These are phyloP conservation scores for Capronia coronata DNA, from an alignment of 2,329 filamentous ascomycete genomes.

Conservation along the genomic window DNA sequence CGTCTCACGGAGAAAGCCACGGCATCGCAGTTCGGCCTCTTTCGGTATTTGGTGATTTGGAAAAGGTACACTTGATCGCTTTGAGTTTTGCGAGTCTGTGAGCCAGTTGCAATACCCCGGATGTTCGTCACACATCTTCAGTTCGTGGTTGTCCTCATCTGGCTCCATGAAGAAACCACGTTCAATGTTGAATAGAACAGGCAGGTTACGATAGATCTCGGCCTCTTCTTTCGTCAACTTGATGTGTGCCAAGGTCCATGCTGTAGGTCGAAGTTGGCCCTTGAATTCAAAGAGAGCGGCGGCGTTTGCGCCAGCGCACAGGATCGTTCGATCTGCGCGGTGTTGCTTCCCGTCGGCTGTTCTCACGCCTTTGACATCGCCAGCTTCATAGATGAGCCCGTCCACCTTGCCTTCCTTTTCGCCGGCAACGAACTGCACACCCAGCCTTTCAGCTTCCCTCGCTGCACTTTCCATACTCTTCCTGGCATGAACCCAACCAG, in stretches of 20 bases:
- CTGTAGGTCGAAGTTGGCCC: constrained; percentile 41
- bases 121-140: constrained; percentile 47
- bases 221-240: constrained; percentile 39
- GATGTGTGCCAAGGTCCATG: constrained; percentile 45
- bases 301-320: constrained; percentile 41
- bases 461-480: constrained; percentile 45
- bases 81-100: constrained; percentile 27
- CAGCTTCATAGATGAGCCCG: constrained; percentile 33
- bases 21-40: constrained; percentile 43
- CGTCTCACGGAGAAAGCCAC: constrained; percentile 46
- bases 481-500: constrained; percentile 51
- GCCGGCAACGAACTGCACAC: constrained; percentile 45
- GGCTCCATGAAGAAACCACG: constrained; percentile 47
- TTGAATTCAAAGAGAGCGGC: constrained; percentile 41
- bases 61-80: constrained; percentile 38
- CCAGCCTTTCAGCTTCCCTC: constrained; percentile 41
- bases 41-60: constrained; percentile 41
- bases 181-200: constrained; percentile 44
- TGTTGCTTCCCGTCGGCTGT: constrained; percentile 36
- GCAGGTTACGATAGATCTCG: constrained; percentile 37
- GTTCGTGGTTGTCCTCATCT: constrained; percentile 37
- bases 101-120: constrained; percentile 51
- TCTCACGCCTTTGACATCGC: constrained; percentile 37
- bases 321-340: constrained; percentile 37
- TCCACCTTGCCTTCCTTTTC: constrained; percentile 35